These are phyloP conservation scores for Apiospora hydei DNA, from an alignment of 2,329 filamentous ascomycete genomes.

Conservation along the genomic window DNA sequence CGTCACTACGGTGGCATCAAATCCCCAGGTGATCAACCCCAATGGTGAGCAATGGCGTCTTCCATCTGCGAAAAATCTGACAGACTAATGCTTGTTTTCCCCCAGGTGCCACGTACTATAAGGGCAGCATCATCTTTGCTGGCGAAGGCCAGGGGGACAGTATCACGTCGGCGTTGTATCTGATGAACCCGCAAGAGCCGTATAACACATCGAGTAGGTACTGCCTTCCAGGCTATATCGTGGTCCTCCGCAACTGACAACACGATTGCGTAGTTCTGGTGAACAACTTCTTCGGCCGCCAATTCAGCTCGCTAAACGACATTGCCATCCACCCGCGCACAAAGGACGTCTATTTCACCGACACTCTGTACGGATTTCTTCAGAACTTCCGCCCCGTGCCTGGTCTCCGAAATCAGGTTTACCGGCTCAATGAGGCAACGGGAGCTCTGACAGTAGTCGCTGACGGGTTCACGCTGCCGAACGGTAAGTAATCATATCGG, in stretches of 20 bases:
- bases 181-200: constrained; percentile 53
- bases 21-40: constrained; percentile 56
- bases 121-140: constrained; percentile 55
- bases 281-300: constrained; percentile 65
- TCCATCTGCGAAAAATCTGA: too few species aligned
- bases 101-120: constrained; percentile 59
- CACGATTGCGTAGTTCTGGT: constrained; percentile 50
- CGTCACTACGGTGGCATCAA: constrained; percentile 50
- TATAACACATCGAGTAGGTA: constrained; percentile 56
- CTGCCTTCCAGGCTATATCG: not conserved
- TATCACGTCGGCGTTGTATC: constrained; percentile 47
- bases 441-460: constrained; percentile 62
- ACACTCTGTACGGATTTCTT: constrained; percentile 63
- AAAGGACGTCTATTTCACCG: constrained; percentile 70
- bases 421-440: constrained; percentile 59
- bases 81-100: not conserved
- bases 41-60: constrained; percentile 49
- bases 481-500: constrained; percentile 46
- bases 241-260: constrained; percentile 25
- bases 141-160: constrained; percentile 57
- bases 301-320: constrained; percentile 69
- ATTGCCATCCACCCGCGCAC: constrained; percentile 59
- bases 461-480: constrained; percentile 63
- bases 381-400: constrained; percentile 64
- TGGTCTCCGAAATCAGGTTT: constrained; percentile 64